Conservation (phyloP, 2,329 filamentous ascomycete genomes). For the Dothistroma pini region DNA sequence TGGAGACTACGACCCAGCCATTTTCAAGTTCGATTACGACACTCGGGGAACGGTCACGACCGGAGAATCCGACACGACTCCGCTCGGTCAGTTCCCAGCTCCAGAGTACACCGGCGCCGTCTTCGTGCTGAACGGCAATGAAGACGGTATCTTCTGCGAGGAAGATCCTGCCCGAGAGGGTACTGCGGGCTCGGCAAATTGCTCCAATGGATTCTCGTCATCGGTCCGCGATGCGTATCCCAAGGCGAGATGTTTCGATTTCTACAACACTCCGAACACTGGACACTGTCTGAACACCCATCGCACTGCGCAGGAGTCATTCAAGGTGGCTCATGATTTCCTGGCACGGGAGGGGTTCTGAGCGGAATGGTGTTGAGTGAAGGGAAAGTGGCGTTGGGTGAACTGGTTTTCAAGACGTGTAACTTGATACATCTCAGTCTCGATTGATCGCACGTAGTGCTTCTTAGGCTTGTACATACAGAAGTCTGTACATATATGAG, state of each 20-base stretch:
- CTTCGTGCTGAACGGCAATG: neutral
- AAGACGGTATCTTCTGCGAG: neutral
- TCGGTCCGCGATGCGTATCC: neutral
- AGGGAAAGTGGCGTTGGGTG: too few relatives aligned
- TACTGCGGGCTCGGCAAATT: neutral
- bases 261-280: neutral
- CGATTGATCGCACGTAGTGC: too few relatives aligned
- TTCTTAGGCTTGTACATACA: too few relatives aligned
- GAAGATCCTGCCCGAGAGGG: neutral
- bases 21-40: neutral
- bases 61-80: neutral
- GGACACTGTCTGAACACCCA: neutral
- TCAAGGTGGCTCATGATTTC: neutral
- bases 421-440: too few relatives aligned
- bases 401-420: too few relatives aligned
- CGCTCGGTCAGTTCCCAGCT: neutral
- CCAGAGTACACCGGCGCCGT: neutral
- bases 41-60: neutral
- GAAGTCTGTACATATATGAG: too few relatives aligned
- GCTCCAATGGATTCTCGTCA: neutral
- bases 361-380: neutral
- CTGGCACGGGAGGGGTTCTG: neutral
- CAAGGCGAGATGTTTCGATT: neutral
- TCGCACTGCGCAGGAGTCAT: neutral
- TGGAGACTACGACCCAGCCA: neutral